phyloP scores from a whole-genome alignment of 306 rosid species.

The Trichosanthes truncata region DNA sequence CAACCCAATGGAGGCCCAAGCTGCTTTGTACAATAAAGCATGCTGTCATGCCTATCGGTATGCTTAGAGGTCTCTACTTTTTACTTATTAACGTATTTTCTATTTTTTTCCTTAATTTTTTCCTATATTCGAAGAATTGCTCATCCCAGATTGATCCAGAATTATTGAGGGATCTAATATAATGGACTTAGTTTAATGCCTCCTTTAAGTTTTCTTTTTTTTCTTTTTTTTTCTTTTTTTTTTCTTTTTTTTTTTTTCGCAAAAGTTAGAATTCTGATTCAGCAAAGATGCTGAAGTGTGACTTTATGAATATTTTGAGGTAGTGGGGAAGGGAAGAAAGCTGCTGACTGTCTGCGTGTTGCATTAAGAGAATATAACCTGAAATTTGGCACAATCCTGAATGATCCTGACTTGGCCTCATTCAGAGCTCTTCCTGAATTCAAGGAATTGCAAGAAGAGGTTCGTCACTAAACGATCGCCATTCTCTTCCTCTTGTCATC shows the following conservation, averaged over 20 bases:
- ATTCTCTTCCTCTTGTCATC: not conserved
- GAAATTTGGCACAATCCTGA: conserved; percentile 87
- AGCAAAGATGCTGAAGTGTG: conserved; percentile 17
- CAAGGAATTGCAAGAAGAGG: conserved; percentile 94
- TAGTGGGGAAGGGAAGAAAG: conserved; percentile 97
- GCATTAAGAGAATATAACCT: conserved; percentile 83
- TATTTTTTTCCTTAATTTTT: not conserved
- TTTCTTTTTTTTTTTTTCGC: too few species aligned
- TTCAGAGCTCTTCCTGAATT: conserved; percentile 91
- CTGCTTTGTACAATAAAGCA: conserved; percentile 93
- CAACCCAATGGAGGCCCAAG: conserved; percentile 80
- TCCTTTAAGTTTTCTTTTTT: not conserved
- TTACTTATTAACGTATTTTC: not conserved
- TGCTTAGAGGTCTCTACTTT: conserved; percentile 4
- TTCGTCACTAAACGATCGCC: conserved; percentile 21
- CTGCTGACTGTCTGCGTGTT: conserved; percentile 77
- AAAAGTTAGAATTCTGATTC: not conserved
- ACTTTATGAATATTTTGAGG: conserved; percentile 32
- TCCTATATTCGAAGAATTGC: not conserved
- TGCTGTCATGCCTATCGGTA: conserved; percentile 94
- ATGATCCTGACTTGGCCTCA: conserved; percentile 97
- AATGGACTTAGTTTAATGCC: not conserved
- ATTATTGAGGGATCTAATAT: not conserved
- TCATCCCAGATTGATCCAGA: not conserved
- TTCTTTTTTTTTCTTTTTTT: too few species aligned